Evolutionary conservation across 768 basidiomycete genomes (phyloP).

Genomic region (Termitomyces eurrhizus): DNA sequence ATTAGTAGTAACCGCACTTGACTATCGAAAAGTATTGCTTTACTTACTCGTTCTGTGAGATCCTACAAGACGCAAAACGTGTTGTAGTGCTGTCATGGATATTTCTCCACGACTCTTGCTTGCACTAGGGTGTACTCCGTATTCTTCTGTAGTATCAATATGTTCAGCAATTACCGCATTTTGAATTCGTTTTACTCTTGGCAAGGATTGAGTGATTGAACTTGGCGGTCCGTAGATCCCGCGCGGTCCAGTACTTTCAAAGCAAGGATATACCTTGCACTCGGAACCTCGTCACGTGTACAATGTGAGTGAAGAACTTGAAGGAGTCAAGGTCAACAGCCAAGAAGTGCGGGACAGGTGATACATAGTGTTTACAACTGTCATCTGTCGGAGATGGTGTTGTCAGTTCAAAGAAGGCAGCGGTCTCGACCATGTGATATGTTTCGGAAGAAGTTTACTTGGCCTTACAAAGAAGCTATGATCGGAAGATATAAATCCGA

Average conservation of each 20-base stretch:
- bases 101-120: neutral
- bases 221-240: constrained; percentile 1
- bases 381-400: neutral
- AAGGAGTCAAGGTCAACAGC: neutral
- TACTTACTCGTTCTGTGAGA: neutral
- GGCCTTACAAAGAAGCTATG: neutral
- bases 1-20: neutral
- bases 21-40: neutral
- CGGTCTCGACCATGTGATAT: neutral
- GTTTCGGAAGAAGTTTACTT: neutral
- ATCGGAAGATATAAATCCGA: too few species aligned
- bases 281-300: neutral
- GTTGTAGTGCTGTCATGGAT: neutral
- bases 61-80: neutral
- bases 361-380: neutral
- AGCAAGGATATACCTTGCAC: neutral
- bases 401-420: neutral
- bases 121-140: too few species aligned
- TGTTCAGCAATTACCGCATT: neutral
- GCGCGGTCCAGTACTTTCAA: neutral
- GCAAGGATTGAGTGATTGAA: neutral
- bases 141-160: neutral
- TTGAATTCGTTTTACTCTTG: neutral
- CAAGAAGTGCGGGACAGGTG: constrained; percentile 2
- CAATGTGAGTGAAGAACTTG: neutral